Evolutionary conservation across 176 grass and related monocot species (phyloP), one percentile per base, ranked within the genome.

Genomic region (Carex parvula): DNA sequence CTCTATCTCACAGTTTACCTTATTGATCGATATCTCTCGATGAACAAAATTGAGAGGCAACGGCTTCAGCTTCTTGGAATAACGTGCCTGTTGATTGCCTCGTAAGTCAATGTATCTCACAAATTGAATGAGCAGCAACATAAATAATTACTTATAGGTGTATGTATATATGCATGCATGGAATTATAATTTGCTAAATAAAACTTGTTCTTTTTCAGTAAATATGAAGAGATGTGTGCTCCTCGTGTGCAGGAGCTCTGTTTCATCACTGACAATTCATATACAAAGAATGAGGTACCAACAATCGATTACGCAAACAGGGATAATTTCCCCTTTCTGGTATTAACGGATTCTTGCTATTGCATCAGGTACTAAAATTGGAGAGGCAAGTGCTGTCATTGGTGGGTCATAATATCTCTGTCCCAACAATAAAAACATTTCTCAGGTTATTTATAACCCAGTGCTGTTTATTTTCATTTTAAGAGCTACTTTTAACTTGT

Each of bases 31-130:
- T 93, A 89, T 91, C 91, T 98, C 35, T 98, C 95, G 29, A 82
- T 46, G 18, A 91, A 80, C 35, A 93, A 82, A 85, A 95, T 98
- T n/a, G 84, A 98, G 84, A 91, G 76, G 21, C 85, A 87, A 68
- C 89, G 79, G 74, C 69, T 98, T 14, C 95, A 98, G 70, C 89
- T 98, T 59, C 88, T 98, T 81, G 95, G 95, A 81, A 86, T 98
- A 84, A 93, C 95, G 21, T 90, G 91, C 85, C 90, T 98, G 92
- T 64, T 98, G 69, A 93, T 98, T 89, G 95, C 95, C 54, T 95
- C 95, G 92, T 98, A 93, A 95, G 87, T 88, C 71, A 2, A 81
- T 63, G 12, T 15, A 30, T 80, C 54, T 80, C 77, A 80, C 37
- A 64, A 48, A 48, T 82, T 64, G 13, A 67, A 64, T 29, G 33